Percentiles rank a stretch among this genome's conserved stretches.
Conservation (phyloP, 192 early-diverging fungal genomes). For the Coemansia sp. region DNA sequence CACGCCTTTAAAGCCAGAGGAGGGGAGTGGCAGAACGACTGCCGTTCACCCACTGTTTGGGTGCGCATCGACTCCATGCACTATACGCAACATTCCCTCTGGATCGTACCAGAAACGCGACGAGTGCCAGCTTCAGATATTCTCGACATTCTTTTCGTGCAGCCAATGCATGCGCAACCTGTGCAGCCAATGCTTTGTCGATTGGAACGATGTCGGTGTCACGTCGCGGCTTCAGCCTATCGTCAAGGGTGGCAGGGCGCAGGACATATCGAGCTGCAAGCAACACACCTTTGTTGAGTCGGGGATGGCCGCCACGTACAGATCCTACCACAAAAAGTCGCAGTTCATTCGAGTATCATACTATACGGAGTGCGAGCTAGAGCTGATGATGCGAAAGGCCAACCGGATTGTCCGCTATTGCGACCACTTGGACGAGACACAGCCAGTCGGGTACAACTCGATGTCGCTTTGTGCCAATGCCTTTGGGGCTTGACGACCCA, state of each 20-base stretch:
- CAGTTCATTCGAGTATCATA: conserved; percentile 40
- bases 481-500: conserved; percentile 5
- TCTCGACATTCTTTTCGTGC: conserved; percentile 38
- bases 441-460: conserved; percentile 30
- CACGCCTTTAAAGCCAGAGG: conserved; percentile 1
- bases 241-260: conserved; percentile 7
- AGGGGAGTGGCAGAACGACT: conserved; percentile 3
- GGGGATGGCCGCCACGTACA: conserved; percentile 12
- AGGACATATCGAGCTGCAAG: conserved; percentile 23
- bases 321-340: conserved; percentile 18
- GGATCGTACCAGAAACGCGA: conserved; percentile 27
- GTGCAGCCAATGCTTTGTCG: conserved; percentile 23
- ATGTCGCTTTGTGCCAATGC: conserved; percentile 41
- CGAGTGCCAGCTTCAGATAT: conserved; percentile 27
- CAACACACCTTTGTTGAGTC: background rate
- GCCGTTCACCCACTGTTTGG: conserved; percentile 26
- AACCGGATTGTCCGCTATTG: conserved; percentile 36
- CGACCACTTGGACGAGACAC: conserved; percentile 25
- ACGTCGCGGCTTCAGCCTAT: background rate
- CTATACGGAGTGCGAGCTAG: conserved; percentile 30
- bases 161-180: conserved; percentile 31
- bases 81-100: conserved; percentile 27
- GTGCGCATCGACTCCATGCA: conserved; percentile 28
- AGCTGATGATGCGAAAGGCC: conserved; percentile 39
- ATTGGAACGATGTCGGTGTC: conserved; percentile 25